Conservation (phyloP, 371 early-diverging fungal genomes). For the Mortierella sp. region DNA sequence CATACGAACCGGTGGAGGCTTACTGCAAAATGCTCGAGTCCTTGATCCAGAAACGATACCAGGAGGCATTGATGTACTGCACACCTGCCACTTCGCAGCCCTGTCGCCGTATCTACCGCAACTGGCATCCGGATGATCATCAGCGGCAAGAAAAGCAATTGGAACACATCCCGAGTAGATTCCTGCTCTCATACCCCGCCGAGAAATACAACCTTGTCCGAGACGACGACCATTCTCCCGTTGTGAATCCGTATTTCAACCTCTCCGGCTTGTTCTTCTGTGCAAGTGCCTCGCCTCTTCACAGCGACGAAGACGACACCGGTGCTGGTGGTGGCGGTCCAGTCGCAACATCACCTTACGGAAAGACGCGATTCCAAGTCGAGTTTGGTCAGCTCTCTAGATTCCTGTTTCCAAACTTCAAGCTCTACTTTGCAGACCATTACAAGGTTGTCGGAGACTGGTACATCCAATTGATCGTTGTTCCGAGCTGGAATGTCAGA, state of each 20-base stretch:
- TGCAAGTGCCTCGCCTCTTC: slow-evolving; percentile 39
- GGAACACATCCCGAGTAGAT: slow-evolving; percentile 41
- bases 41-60: slow-evolving; percentile 41
- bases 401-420: slow-evolving; percentile 41
- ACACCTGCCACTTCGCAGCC: slow-evolving; percentile 52
- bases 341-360: slow-evolving; percentile 49
- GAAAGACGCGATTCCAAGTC: slow-evolving; percentile 51
- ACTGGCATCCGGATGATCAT: slow-evolving; percentile 56
- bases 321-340: slow-evolving; percentile 53
- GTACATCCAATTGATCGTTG: slow-evolving; percentile 52
- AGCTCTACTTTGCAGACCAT: slow-evolving; percentile 53
- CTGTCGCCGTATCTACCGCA: slow-evolving; percentile 52
- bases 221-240: slow-evolving; percentile 48
- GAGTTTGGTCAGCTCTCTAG: slow-evolving; percentile 52
- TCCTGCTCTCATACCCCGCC: slow-evolving; percentile 54
- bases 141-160: slow-evolving; percentile 51
- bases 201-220: slow-evolving; percentile 55
- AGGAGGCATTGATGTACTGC: slow-evolving; percentile 50
- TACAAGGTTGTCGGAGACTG: slow-evolving; percentile 53
- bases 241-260: slow-evolving; percentile 51
- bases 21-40: slow-evolving; percentile 48
- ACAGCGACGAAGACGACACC: slow-evolving; percentile 28
- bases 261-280: slow-evolving; percentile 52
- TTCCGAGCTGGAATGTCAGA: slow-evolving; percentile 52
- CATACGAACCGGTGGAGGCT: slow-evolving; percentile 43